Evolutionary conservation across 306 rosid genomes (phyloP).

Genomic region (Vigna reflexopilosa): DNA sequence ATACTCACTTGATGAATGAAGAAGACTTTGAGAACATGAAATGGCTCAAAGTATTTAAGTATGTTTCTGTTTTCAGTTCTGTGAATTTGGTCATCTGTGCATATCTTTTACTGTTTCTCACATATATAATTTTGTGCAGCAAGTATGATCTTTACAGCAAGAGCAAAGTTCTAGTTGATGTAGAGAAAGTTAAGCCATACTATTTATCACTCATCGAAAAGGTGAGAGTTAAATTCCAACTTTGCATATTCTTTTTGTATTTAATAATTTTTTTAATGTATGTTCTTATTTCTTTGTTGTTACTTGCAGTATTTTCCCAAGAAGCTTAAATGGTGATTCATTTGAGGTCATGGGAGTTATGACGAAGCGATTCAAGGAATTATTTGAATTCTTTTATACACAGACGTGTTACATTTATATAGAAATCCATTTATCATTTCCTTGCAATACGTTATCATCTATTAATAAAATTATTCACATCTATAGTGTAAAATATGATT

Average conservation of each 20-base stretch:
- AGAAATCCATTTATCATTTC: not conserved
- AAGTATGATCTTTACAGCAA: constrained; percentile 90
- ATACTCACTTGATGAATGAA: constrained; percentile 76
- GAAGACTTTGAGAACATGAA: constrained; percentile 76
- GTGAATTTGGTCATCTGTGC: too few species aligned
- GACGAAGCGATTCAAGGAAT: not conserved
- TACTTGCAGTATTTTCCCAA: constrained; percentile 49
- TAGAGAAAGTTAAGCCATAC: constrained; percentile 76
- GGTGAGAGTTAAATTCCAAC: constrained; percentile 47
- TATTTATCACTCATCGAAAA: constrained; percentile 75
- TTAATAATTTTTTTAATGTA: too few species aligned
- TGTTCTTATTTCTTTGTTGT: constrained; percentile 6
- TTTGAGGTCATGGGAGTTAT: not conserved
- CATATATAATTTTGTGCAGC: constrained; percentile 44
- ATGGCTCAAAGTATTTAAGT: constrained; percentile 65
- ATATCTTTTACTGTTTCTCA: not conserved
- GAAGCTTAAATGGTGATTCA: constrained; percentile 50
- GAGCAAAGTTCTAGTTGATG: constrained; percentile 71
- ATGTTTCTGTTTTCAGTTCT: not conserved
- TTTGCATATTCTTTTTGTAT: too few species aligned
- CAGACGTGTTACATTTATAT: not conserved
- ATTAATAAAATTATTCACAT: too few species aligned
- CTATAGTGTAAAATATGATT: too few species aligned
- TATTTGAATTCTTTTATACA: not conserved
- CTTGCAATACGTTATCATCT: too few species aligned